These are phyloP conservation scores for Coleophoma eucalyptorum DNA, from an alignment of 2,329 filamentous ascomycete species.

Conservation along the genomic window DNA sequence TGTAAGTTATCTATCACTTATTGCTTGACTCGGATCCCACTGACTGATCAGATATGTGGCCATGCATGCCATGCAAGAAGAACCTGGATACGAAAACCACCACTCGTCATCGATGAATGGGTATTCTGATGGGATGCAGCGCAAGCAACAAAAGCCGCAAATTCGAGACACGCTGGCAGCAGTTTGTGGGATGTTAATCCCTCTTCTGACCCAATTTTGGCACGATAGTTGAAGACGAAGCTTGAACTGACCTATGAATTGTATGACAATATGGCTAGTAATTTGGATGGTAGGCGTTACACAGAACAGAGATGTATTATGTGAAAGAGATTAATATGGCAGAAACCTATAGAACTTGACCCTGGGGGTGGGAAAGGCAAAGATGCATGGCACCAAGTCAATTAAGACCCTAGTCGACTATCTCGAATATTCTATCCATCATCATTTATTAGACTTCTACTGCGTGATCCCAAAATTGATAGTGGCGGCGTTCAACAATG, in stretches of 20 bases:
- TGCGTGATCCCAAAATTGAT: too few relatives aligned
- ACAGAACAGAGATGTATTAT: background rate
- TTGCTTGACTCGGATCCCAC: slow-evolving; percentile 16
- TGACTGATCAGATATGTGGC: slow-evolving; percentile 72
- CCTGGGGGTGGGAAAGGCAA: too few relatives aligned
- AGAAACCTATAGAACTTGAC: too few relatives aligned
- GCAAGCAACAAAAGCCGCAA: slow-evolving; percentile 51
- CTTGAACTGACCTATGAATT: slow-evolving; percentile 1
- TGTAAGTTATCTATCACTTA: slow-evolving; percentile 57
- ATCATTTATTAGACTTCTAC: too few relatives aligned
- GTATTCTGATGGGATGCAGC: slow-evolving; percentile 43
- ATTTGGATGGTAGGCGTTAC: background rate
- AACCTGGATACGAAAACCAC: slow-evolving; percentile 46
- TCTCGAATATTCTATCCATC: too few relatives aligned
- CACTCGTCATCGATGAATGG: slow-evolving; percentile 48
- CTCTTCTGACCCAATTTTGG: slow-evolving; percentile 73
- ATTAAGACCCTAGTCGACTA: too few relatives aligned
- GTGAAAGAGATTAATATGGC: background rate
- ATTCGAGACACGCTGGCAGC: slow-evolving; percentile 69
- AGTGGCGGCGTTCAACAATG: too few relatives aligned
- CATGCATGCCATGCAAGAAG: slow-evolving; percentile 97
- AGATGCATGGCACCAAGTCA: too few relatives aligned
- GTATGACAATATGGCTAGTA: background rate
- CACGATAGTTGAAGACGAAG: slow-evolving; percentile 54
- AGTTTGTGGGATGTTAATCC: slow-evolving; percentile 73